These are phyloP conservation scores for Metschnikowia kunwiensis DNA, from an alignment of 805 yeast genomes.

Conservation along the genomic window DNA sequence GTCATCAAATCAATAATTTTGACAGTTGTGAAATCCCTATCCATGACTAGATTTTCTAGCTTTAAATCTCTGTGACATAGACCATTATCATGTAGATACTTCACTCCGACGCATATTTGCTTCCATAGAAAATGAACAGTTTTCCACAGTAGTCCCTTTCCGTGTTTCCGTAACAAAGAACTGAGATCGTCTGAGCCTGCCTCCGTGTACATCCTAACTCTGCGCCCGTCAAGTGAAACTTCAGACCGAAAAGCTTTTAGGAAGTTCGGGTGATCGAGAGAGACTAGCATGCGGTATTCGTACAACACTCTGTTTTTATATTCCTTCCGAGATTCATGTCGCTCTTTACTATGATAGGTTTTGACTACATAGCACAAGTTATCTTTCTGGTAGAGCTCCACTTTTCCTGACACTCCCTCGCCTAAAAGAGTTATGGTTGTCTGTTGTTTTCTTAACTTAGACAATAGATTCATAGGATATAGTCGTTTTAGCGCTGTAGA, in stretches of 20 bases:
- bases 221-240: conserved; percentile 20
- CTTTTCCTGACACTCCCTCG: conserved; percentile 33
- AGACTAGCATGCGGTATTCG: conserved; percentile 33
- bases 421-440: conserved; percentile 21
- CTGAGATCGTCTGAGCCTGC: conserved; percentile 28
- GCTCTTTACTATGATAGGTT: conserved; percentile 39
- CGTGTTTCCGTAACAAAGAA: background rate
- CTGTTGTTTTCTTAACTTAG: no score
- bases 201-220: conserved; percentile 30
- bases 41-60: conserved; percentile 44
- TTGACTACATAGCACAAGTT: conserved; percentile 41
- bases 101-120: conserved; percentile 40
- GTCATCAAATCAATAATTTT: conserved; percentile 48
- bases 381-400: conserved; percentile 23
- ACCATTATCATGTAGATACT: conserved; percentile 34
- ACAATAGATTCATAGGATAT: no score
- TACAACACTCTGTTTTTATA: conserved; percentile 34
- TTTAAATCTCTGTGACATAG: conserved; percentile 52
- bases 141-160: background rate
- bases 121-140: conserved; percentile 33
- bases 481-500: no score
- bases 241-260: conserved; percentile 33
- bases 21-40: conserved; percentile 21
- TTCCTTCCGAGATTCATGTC: conserved; percentile 38
- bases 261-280: conserved; percentile 32